These are phyloP conservation scores for Vicia sativa DNA, from an alignment of 306 rosid species.

Conservation along the genomic window DNA sequence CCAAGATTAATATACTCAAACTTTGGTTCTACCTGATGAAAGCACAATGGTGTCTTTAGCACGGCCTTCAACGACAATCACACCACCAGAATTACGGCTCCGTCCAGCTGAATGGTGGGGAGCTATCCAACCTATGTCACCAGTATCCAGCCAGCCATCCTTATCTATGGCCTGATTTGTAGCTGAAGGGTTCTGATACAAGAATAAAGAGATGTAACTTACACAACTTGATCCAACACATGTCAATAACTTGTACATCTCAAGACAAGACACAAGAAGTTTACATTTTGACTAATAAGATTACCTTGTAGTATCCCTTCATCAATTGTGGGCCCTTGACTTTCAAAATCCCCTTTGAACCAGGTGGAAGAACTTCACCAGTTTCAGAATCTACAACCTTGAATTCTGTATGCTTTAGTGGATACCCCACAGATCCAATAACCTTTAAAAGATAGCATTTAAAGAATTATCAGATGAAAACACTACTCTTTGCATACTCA, in stretches of 20 bases:
- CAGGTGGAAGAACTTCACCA: slow-evolving; percentile 74
- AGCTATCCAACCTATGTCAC: slow-evolving; percentile 92
- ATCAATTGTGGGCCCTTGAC: slow-evolving; percentile 83
- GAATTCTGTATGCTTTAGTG: slow-evolving; percentile 74
- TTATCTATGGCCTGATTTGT: slow-evolving; percentile 67
- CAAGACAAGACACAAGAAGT: slow-evolving; percentile 8
- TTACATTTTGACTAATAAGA: slow-evolving; percentile 27
- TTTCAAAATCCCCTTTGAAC: slow-evolving; percentile 79
- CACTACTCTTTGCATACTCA: slow-evolving; percentile 37
- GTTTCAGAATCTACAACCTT: slow-evolving; percentile 76
- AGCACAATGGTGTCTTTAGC: slow-evolving; percentile 97
- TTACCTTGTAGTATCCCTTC: slow-evolving; percentile 95
- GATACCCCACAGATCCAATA: slow-evolving; percentile 92
- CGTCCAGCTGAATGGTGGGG: slow-evolving; percentile 78
- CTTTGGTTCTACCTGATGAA: slow-evolving; percentile 63
- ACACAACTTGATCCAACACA: slow-evolving; percentile 10
- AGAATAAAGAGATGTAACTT: slow-evolving; percentile 41
- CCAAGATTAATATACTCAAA: slow-evolving; percentile 22
- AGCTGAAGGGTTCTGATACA: slow-evolving; percentile 71
- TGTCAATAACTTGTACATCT: too few species aligned
- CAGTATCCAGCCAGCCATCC: slow-evolving; percentile 89
- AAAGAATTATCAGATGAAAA: slow-evolving; percentile 46
- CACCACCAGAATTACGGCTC: slow-evolving; percentile 69
- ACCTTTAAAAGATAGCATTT: slow-evolving; percentile 68
- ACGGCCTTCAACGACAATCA: slow-evolving; percentile 85